Conservation (phyloP, 768 basidiomycete genomes). For the Trametes maxima region DNA sequence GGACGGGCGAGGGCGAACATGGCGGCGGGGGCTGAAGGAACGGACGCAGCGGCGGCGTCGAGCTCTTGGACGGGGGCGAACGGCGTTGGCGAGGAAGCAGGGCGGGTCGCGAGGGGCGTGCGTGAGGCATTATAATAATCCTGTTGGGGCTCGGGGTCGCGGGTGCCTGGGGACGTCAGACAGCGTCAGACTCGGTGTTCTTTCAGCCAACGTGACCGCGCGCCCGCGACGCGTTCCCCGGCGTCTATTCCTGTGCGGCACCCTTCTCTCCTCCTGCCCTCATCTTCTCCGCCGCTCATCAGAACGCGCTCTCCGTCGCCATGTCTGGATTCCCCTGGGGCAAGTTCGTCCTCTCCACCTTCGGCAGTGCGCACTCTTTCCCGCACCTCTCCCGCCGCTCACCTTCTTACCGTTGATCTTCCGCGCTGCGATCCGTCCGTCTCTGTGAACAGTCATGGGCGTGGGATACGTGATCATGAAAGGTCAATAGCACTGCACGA, state of each 20-base stretch:
- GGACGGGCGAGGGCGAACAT: slow-evolving; percentile 19
- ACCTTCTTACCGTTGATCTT: not conserved
- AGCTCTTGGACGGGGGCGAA: not conserved
- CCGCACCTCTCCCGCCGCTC: not conserved
- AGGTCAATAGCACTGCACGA: slow-evolving; percentile 21
- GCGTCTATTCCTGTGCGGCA: not conserved
- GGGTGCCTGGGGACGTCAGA: too few species aligned
- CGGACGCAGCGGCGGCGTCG: slow-evolving; percentile 1
- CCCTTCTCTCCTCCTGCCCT: not conserved
- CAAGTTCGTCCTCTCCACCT: slow-evolving; percentile 28
- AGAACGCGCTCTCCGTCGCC: not conserved
- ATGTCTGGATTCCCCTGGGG: slow-evolving; percentile 38
- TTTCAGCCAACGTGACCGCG: not conserved
- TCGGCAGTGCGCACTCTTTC: slow-evolving; percentile 32
- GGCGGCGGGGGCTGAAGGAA: slow-evolving; percentile 3
- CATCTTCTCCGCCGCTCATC: not conserved
- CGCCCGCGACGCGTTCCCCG: not conserved
- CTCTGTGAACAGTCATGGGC: slow-evolving; percentile 32
- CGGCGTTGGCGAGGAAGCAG: not conserved
- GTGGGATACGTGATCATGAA: slow-evolving; percentile 37
- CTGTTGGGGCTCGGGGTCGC: too few species aligned
- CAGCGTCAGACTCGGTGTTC: too few species aligned
- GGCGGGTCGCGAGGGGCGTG: not conserved
- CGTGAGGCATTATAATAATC: too few species aligned
- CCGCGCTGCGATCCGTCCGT: not conserved